Evolutionary conservation across 1,139 yeast genomes (phyloP), one percentile per base, ranked within the genome.

Genomic region (Zygoascus sp.): DNA sequence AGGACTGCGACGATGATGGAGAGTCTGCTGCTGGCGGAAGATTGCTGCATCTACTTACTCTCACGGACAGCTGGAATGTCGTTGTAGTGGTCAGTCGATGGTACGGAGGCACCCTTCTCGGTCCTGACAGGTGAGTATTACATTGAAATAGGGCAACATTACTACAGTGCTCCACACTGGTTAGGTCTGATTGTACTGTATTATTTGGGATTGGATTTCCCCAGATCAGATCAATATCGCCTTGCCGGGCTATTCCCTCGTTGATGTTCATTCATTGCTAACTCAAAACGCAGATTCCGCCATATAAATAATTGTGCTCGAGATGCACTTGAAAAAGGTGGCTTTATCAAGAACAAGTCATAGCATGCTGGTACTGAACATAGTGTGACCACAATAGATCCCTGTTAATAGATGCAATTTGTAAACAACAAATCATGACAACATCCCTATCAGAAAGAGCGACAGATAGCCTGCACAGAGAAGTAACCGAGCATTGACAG

Each of bases 21-120:
- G 99, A 92, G 61, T 76, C 95, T 0, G 98, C 97, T 0, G 96
- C 98, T 0, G 98, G 99, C 4, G 81, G 94, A 5, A 70, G 97
- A 50, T 69, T 90, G 70, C 66, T 89, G 48, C 97, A 89, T 69
- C 67, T 90, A 16, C 20, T 32, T 15, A 34, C 35, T 7, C 44
- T 59, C 10, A 61, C 63, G 88, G 92, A 86, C 58, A 84, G 79
- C 1, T 81, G 89, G 85, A 82, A 90, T 62, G 86, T 87, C 3
- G 77, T 89, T 53, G 96, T 90, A 8, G 87, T 84, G 19, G 96
- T 89, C 7, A 79, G 87, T 35, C 68, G 99, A 53, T 92, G 97
- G 97, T 94, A 78, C 63, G 97, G 96, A 17, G 99, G 99, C 5
- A 75, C 77, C 0, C 95, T 84, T 54, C 67, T 92, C 23, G 98